phyloP scores from a whole-genome alignment of 2,329 filamentous ascomycete genomes.

The Endothia cerciana region DNA sequence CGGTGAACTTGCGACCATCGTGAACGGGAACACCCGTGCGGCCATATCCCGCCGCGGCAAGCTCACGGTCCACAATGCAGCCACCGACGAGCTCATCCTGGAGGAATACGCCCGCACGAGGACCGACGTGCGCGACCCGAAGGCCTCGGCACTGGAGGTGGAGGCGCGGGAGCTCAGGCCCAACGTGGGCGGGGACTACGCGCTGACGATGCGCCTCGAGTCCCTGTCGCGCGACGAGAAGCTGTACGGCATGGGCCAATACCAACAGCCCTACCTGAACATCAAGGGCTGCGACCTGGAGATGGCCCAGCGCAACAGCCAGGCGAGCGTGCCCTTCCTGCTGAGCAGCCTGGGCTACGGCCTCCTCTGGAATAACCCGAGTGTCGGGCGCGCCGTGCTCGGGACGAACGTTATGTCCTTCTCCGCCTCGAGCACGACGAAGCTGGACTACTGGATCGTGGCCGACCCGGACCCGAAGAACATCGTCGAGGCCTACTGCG shows the following conservation, averaged over 20 bases:
- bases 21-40: slow-evolving; percentile 54
- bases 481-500: slow-evolving; percentile 60
- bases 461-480: slow-evolving; percentile 58
- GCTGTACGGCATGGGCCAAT: slow-evolving; percentile 72
- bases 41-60: slow-evolving; percentile 52
- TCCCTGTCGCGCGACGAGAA: slow-evolving; percentile 57
- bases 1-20: slow-evolving; percentile 42
- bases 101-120: slow-evolving; percentile 59
- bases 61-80: slow-evolving; percentile 49
- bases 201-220: slow-evolving; percentile 63
- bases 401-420: slow-evolving; percentile 65
- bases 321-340: slow-evolving; percentile 66
- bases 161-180: slow-evolving; percentile 62
- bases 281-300: slow-evolving; percentile 66
- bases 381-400: slow-evolving; percentile 62
- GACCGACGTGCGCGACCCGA: slow-evolving; percentile 56
- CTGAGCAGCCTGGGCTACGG: slow-evolving; percentile 65
- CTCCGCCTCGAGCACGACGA: slow-evolving; percentile 60
- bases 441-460: slow-evolving; percentile 68
- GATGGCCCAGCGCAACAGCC: slow-evolving; percentile 68
- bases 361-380: slow-evolving; percentile 69
- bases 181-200: slow-evolving; percentile 55
- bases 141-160: slow-evolving; percentile 60
- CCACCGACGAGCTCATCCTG: slow-evolving; percentile 47
- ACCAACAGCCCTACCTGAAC: slow-evolving; percentile 66